phyloP scores from a whole-genome alignment of 352 stramenopile species.

The Globisporangium uncinulatum region DNA sequence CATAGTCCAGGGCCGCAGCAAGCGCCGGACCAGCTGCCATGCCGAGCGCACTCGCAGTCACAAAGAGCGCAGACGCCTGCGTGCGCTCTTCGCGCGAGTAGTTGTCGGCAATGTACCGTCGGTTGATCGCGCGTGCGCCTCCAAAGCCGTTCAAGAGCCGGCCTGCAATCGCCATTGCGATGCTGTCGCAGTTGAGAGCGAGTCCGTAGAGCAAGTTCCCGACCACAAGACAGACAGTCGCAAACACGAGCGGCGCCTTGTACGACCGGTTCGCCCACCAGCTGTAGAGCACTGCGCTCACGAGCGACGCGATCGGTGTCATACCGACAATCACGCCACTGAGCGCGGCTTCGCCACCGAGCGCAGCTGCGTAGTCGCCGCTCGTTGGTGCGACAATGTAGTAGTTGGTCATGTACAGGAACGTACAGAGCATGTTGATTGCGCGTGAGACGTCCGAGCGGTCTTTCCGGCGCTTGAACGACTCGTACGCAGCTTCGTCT shows the following conservation, averaged over 20 bases:
- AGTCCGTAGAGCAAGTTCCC: conserved; percentile 88
- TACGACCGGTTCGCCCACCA: conserved; percentile 93
- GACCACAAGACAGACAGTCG: conserved; percentile 72
- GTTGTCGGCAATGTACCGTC: conserved; percentile 86
- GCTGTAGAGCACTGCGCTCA: conserved; percentile 92
- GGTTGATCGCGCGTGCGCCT: conserved; percentile 88
- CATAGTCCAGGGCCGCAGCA: conserved; percentile 60
- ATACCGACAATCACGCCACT: conserved; percentile 95
- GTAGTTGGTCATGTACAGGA: conserved; percentile 99
- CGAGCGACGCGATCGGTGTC: conserved; percentile 93
- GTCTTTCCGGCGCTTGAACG: conserved; percentile 44
- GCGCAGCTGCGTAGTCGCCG: conserved; percentile 85
- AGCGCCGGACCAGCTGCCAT: conserved; percentile 88
- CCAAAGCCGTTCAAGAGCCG: conserved; percentile 93
- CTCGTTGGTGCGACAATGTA: conserved; percentile 96
- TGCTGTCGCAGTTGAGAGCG: conserved; percentile 72
- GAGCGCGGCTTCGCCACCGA: conserved; percentile 87
- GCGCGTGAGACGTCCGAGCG: conserved; percentile 63
- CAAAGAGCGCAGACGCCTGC: conserved; percentile 89
- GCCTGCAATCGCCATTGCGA: conserved; percentile 86
- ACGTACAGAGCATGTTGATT: conserved; percentile 94
- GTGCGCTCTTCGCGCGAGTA: conserved; percentile 88
- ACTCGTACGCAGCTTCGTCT: conserved; percentile 57
- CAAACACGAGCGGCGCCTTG: conserved; percentile 79
- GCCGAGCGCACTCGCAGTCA: conserved; percentile 88